Evolutionary conservation across 495 filamentous ascomycete genomes (phyloP).

Genomic region (Neurospora sp.): DNA sequence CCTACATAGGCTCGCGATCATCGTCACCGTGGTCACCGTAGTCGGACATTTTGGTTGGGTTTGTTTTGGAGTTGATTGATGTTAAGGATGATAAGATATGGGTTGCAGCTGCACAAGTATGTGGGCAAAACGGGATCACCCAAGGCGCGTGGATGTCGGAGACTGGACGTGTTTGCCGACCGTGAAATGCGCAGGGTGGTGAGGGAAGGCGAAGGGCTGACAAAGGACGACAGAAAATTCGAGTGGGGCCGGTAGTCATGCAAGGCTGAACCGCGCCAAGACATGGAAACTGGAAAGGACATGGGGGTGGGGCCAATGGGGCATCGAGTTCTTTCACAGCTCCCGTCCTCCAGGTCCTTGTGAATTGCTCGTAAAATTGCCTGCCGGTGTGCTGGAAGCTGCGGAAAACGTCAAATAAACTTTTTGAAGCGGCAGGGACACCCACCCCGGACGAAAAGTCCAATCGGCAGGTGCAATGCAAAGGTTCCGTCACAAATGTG

Average conservation of each 20-base stretch:
- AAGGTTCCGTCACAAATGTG: neutral
- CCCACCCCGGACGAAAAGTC: neutral
- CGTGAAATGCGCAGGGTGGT: neutral
- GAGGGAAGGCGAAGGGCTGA: conserved; percentile 6
- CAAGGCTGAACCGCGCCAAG: conserved; percentile 5
- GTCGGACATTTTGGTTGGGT: conserved; percentile 61
- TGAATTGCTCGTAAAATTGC: neutral
- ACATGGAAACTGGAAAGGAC: neutral
- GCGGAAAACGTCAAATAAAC: neutral
- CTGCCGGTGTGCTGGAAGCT: neutral
- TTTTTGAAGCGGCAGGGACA: neutral
- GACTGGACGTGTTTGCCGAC: neutral
- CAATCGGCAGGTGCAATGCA: neutral
- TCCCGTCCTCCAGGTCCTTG: neutral
- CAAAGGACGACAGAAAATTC: conserved; percentile 19
- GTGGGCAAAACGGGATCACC: neutral
- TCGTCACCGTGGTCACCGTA: conserved; percentile 64
- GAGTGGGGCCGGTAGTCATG: conserved; percentile 11
- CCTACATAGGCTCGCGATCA: conserved; percentile 32
- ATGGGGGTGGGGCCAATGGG: neutral
- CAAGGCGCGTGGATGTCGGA: neutral
- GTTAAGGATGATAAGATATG: neutral
- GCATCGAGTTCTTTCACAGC: neutral
- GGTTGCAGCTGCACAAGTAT: neutral
- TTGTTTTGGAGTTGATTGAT: neutral